Base-by-base conservation (phyloP, 2,329 filamentous ascomycete species). In the Podosphaera aphanis region DNA sequence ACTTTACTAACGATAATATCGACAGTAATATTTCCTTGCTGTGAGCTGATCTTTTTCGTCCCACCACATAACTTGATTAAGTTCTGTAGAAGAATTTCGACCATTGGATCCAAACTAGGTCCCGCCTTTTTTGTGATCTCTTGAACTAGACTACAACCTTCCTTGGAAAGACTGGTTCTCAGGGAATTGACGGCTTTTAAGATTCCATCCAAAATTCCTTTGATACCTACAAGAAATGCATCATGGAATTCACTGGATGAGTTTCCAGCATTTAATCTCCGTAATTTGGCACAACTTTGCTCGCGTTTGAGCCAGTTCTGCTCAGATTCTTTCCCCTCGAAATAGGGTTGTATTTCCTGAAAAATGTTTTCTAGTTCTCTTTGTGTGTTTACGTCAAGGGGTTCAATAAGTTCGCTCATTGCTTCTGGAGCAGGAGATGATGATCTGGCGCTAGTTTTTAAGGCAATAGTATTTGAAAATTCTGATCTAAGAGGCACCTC, bases 1-100 rank as follows among this genome's bases (percentile, higher is more conserved):
- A 80, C 79, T 53, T 79, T 77, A 50, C 75, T 73, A 51, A 95
- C 72, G 45, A 98, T 77, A 18, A 70, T 74, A 52, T 90, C 79
- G n/a, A 93, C 77, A 0, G 82, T 83, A 15, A 66, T 61, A 57
- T 92, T 86, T 45, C 83, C 88, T 51, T 81, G 78, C 56, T 93
- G 79, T 0, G 84, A 84, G 47, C 74, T 77, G 53, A 98, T 93
- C 61, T 92, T 93, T 63, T 98, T 98, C 42, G 88, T 92, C 20
- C 77, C 78, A 8, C 78, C 83, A 52, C 80, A 86, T 51, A 94
- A 73, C 62, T 93, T 94, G 64, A 95, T 76, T 54, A 94, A 74
- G 23, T 75, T 79, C 57, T 93, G 85, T 63, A 95, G 74, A 19
- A 94, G 68, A 44, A 94, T 74, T 62, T 95, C 88, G 6, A 90